Evolutionary conservation across 345 rosid species (phyloP).

Genomic region (Luvunga scandens): DNA sequence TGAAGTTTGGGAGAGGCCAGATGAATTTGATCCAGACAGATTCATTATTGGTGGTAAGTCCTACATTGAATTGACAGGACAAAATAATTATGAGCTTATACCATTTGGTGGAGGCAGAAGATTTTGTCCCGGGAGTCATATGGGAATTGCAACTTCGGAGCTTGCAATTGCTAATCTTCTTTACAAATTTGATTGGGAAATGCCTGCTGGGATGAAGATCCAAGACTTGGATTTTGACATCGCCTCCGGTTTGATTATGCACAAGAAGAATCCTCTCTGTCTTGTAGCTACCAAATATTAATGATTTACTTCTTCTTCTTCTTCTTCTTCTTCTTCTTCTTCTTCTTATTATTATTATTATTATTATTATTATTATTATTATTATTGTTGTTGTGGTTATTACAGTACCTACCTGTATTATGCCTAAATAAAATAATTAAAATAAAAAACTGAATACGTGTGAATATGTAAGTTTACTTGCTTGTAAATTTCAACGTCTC

Average conservation of each 20-base stretch:
- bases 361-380: no score
- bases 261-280: slow-evolving; percentile 20
- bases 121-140: slow-evolving; percentile 22
- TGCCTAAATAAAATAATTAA: no score
- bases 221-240: slow-evolving; percentile 11
- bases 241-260: slow-evolving; percentile 17
- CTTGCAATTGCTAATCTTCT: slow-evolving; percentile 25
- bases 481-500: no score
- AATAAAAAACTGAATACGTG: no score
- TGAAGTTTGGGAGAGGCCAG: slow-evolving; percentile 2
- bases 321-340: no score
- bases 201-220: slow-evolving; percentile 2
- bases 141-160: slow-evolving; percentile 6
- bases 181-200: slow-evolving; percentile 26
- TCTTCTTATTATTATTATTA: no score
- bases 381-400: no score
- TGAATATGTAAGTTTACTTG: no score
- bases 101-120: slow-evolving; percentile 37
- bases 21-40: neutral
- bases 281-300: neutral
- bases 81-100: slow-evolving; percentile 16
- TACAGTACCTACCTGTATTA: no score
- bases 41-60: neutral
- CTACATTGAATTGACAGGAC: slow-evolving; percentile 20
- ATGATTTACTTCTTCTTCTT: no score